phyloP scores from a whole-genome alignment of 2,329 filamentous ascomycete species.

The Nemania abortiva region DNA sequence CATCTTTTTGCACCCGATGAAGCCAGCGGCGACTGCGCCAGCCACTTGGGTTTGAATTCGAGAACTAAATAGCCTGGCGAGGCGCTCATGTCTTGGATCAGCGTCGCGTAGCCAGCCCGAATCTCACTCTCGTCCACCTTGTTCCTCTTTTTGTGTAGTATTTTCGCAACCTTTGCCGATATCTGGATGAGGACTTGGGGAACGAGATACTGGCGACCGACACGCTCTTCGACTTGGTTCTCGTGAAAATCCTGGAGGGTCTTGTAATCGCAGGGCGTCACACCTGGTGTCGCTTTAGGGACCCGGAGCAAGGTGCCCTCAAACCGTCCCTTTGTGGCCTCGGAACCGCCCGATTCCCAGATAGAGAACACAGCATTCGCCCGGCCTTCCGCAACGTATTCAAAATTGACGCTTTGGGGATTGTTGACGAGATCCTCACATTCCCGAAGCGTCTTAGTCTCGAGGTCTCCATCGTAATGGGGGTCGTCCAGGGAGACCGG shows the following conservation, averaged over 20 bases:
- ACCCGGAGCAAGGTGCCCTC: constrained; percentile 69
- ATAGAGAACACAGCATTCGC: constrained; percentile 82
- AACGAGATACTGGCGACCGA: constrained; percentile 52
- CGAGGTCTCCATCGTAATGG: constrained; percentile 5
- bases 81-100: constrained; percentile 80
- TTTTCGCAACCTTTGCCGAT: constrained; percentile 59
- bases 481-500: constrained; percentile 22
- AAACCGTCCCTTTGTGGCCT: constrained; percentile 48
- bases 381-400: constrained; percentile 74
- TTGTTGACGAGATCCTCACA: constrained; percentile 41
- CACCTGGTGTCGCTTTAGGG: constrained; percentile 64
- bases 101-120: constrained; percentile 72
- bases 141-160: constrained; percentile 60
- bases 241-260: constrained; percentile 63
- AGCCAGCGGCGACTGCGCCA: constrained; percentile 79
- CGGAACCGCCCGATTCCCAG: constrained; percentile 54
- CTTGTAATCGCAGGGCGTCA: constrained; percentile 60
- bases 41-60: constrained; percentile 90
- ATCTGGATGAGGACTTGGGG: constrained; percentile 50
- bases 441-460: constrained; percentile 32
- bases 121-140: constrained; percentile 60
- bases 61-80: constrained; percentile 59
- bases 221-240: constrained; percentile 64
- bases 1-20: constrained; percentile 73
- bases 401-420: constrained; percentile 44